Conservation (phyloP, 805 yeast species). For the Candida michaelii region DNA sequence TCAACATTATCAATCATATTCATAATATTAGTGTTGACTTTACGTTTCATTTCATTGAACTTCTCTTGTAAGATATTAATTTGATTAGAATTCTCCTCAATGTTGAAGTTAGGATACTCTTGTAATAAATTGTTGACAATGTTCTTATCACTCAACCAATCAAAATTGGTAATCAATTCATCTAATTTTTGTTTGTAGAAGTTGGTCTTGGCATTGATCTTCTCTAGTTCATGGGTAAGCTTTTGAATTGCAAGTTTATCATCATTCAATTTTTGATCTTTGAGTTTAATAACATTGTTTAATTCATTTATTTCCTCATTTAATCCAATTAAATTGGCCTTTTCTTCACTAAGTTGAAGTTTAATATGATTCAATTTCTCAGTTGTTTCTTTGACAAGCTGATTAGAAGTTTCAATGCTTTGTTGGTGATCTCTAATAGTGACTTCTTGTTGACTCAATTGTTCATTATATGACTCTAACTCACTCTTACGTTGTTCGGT, state of each 20-base stretch:
- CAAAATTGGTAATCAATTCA: slow-evolving; percentile 51
- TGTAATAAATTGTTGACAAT: slow-evolving; percentile 55
- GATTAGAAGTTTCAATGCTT: slow-evolving; percentile 25
- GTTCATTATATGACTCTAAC: slow-evolving; percentile 43
- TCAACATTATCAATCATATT: slow-evolving; percentile 89
- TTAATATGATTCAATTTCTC: slow-evolving; percentile 20
- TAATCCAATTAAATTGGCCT: slow-evolving; percentile 59
- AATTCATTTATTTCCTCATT: slow-evolving; percentile 75
- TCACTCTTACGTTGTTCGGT: slow-evolving; percentile 68
- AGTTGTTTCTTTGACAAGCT: slow-evolving; percentile 19
- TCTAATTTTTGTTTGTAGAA: slow-evolving; percentile 41
- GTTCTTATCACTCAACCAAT: slow-evolving; percentile 72
- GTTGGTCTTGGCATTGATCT: slow-evolving; percentile 38
- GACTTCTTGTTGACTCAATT: slow-evolving; percentile 32
- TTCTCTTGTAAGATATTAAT: slow-evolving; percentile 56
- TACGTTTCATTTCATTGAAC: slow-evolving; percentile 69
- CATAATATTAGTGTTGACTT: slow-evolving; percentile 84
- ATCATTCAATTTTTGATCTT: slow-evolving; percentile 45
- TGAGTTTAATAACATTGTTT: slow-evolving; percentile 42
- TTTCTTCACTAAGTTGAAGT: slow-evolving; percentile 51
- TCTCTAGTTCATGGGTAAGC: slow-evolving; percentile 54
- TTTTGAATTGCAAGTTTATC: slow-evolving; percentile 53
- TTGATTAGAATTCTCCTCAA: slow-evolving; percentile 61
- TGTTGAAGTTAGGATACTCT: slow-evolving; percentile 61
- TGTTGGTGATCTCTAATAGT: slow-evolving; percentile 20